phyloP scores from a whole-genome alignment of 257 asterid genomes.

The Solanum infundibuliforme region DNA sequence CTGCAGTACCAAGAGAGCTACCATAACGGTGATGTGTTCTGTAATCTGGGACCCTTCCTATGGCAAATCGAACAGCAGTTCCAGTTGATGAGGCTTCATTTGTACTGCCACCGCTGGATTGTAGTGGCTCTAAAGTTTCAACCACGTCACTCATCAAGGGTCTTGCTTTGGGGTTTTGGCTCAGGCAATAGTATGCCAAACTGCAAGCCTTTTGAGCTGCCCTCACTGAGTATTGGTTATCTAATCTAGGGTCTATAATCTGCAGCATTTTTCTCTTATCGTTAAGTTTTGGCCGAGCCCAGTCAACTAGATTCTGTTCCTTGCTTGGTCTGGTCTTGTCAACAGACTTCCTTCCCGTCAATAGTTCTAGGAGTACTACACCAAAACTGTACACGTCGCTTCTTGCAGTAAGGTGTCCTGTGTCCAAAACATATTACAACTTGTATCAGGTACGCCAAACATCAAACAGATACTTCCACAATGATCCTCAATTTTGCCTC shows the following conservation, averaged over 20 bases:
- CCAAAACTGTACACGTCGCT: conserved; percentile 99
- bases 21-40: conserved; percentile 51
- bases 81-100: conserved; percentile 48
- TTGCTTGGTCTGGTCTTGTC: conserved; percentile 98
- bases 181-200: conserved; percentile 93
- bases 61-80: conserved; percentile 49
- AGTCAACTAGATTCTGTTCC: conserved; percentile 95
- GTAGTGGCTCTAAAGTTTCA: conserved; percentile 91
- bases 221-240: conserved; percentile 79
- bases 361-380: conserved; percentile 90
- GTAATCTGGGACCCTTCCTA: conserved; percentile 49
- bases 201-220: conserved; percentile 99
- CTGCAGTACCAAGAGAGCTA: conserved; percentile 41
- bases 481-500: background rate
- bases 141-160: conserved; percentile 98
- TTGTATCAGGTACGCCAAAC: background rate
- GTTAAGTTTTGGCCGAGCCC: conserved; percentile 95
- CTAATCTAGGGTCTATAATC: conserved; percentile 88
- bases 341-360: conserved; percentile 95
- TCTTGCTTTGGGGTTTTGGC: conserved; percentile 97
- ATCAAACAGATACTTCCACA: background rate
- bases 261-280: conserved; percentile 96
- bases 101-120: conserved; percentile 32
- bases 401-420: conserved; percentile 98
- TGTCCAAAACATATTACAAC: conserved; percentile 10